A percentile compares a stretch with the other conserved stretches of the same genome.
These are phyloP conservation scores for Neurospora crassa DNA, from an alignment of 2,329 filamentous ascomycete species.

Conservation along the genomic window DNA sequence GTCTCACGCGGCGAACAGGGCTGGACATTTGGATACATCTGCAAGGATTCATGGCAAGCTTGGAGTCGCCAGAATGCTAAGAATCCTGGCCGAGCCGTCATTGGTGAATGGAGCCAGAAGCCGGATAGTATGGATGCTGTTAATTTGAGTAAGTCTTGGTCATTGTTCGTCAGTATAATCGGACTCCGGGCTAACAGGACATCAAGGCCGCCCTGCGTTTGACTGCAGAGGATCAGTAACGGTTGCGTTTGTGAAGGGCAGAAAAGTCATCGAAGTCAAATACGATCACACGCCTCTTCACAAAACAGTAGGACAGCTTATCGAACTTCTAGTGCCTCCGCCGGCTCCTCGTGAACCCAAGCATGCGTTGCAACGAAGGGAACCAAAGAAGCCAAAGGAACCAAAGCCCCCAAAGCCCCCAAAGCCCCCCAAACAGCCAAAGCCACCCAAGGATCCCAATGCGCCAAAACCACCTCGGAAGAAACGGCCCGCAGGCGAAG, in stretches of 20 bases:
- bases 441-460: constrained; percentile 16
- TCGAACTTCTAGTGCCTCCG: constrained; percentile 36
- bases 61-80: constrained; percentile 41
- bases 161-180: neutral
- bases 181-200: constrained; percentile 6
- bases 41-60: constrained; percentile 40
- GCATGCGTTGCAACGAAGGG: constrained; percentile 19
- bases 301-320: constrained; percentile 41
- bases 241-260: constrained; percentile 39
- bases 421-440: constrained; percentile 18
- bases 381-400: constrained; percentile 18
- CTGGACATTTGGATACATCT: constrained; percentile 45
- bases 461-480: constrained; percentile 16
- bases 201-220: constrained; percentile 45
- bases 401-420: constrained; percentile 14
- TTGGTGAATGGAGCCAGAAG: constrained; percentile 40
- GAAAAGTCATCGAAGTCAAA: constrained; percentile 38
- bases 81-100: constrained; percentile 27
- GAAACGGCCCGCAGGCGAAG: constrained; percentile 16
- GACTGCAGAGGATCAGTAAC: constrained; percentile 45
- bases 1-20: constrained; percentile 36
- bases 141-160: constrained; percentile 25
- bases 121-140: constrained; percentile 25
- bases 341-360: constrained; percentile 25
- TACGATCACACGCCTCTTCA: constrained; percentile 50